Percentiles rank a stretch among this genome's conserved stretches.
These are phyloP conservation scores for Tricholoma sp. DNA, from an alignment of 768 basidiomycete species.

Conservation along the genomic window DNA sequence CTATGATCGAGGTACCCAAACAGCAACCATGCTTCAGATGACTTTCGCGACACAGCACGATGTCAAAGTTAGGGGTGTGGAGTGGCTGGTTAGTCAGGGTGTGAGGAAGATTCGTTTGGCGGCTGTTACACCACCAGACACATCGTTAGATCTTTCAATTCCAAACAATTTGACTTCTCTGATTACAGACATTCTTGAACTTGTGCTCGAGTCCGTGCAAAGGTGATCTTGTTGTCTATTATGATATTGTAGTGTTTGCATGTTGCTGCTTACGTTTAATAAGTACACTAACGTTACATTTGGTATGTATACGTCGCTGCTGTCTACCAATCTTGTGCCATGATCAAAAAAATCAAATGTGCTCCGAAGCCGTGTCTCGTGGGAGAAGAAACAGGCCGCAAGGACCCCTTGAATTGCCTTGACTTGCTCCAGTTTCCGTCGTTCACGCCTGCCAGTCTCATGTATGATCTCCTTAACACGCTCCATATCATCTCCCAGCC, in stretches of 20 bases:
- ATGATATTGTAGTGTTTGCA: no score
- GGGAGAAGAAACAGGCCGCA: slow-evolving; percentile 58
- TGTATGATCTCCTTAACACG: slow-evolving; percentile 64
- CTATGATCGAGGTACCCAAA: background rate
- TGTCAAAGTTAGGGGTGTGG: background rate
- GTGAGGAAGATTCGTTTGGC: background rate
- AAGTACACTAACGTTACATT: no score
- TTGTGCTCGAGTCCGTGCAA: no score
- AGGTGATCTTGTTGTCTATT: no score
- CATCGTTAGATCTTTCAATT: background rate
- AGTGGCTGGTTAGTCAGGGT: background rate
- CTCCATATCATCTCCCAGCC: slow-evolving; percentile 73
- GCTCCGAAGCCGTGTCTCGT: slow-evolving; percentile 51
- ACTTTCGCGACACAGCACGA: background rate
- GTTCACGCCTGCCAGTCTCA: slow-evolving; percentile 72
- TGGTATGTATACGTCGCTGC: no score
- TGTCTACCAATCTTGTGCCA: no score
- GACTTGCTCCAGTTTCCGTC: slow-evolving; percentile 65
- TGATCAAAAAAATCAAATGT: slow-evolving; percentile 69
- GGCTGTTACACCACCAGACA: no score
- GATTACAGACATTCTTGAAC: no score
- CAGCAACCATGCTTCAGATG: background rate
- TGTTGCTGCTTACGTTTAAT: no score
- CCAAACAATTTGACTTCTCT: background rate
- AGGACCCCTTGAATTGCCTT: slow-evolving; percentile 66